Evolutionary conservation across 2,329 filamentous ascomycete genomes (phyloP), one percentile per base, ranked within the genome.

Genomic region (Phyllosticta citrichinensis): DNA sequence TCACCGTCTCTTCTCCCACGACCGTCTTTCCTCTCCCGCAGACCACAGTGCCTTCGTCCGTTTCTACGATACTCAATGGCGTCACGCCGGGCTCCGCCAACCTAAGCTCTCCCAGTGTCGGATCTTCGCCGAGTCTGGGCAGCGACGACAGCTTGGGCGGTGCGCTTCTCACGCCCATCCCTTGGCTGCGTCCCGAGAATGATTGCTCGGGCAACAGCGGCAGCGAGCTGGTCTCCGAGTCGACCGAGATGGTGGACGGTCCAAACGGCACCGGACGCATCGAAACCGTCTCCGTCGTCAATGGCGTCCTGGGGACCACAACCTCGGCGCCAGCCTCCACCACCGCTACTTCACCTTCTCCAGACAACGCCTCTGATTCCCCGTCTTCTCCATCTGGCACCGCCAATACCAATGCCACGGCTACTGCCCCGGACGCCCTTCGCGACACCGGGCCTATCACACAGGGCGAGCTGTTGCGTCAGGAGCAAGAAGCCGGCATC

Each of bases 101-200:
- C 0, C 8, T 25, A 1, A 55, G 33, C 35, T 47, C 52, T 10
- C n/a, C 57, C 1, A 24, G 20, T 24, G 9, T n/a, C 3, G 47
- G 33, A 8, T 25, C 53, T n/a, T 66, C 75, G 0, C 14, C 33
- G 33, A 40, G 5, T 12, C 77, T 93, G 6, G 92, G 91, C 1
- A 91, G 88, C 56, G 93, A 97, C 68, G 93, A 97, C 71, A 88
- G 87, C 12, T 78, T 97, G 1, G 93, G 93, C 22, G 94, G 94
- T 6, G 94, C 94, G 0, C 79, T 97, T 19, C 79, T 99, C 56
- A 97, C 93, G 0, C 94, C 93, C 0, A 97, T 99, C 62, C 89
- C 92, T 0, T 99, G 94, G 94, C 77, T 97, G 57, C 52, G 69
- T 62, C 4, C 35, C 2, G 20, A 55, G 33, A 67, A 74, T 61